Percentiles rank a stretch among this genome's conserved stretches.
Evolutionary conservation across 139 green algal genomes (phyloP).

Genomic region (Chlamydomonas schloesseri): DNA sequence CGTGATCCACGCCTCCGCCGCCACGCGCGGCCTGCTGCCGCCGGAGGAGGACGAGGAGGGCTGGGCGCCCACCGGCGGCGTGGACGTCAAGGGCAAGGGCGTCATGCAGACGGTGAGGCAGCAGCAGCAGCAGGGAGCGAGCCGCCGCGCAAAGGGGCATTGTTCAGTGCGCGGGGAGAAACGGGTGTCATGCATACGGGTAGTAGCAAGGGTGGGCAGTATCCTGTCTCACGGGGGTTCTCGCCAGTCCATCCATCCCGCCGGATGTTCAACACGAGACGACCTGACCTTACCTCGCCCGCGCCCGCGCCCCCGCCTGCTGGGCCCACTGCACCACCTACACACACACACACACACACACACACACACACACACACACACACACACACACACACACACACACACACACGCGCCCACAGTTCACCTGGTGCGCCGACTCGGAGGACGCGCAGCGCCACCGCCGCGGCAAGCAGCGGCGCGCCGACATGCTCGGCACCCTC

Average conservation of each 20-base stretch:
- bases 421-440: not conserved
- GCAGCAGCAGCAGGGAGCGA: no score
- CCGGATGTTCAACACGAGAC: no score
- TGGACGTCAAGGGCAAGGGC: conserved; percentile 65
- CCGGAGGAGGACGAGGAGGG: not conserved
- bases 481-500: conserved; percentile 26
- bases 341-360: no score
- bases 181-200: no score
- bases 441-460: not conserved
- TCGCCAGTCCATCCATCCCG: no score
- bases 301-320: no score
- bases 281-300: no score
- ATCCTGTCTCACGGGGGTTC: no score
- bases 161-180: not conserved
- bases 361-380: no score
- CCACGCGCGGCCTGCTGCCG: not conserved
- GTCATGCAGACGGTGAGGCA: conserved; percentile 51
- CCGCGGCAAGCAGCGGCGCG: conserved; percentile 26
- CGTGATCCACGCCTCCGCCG: conserved; percentile 46
- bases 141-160: not conserved
- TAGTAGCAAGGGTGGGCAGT: no score
- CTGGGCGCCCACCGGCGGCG: not conserved
- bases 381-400: no score
- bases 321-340: no score
- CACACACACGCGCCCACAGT: not conserved